Base-by-base conservation (phyloP, 495 filamentous ascomycete species). In the Letharia columbiana region DNA sequence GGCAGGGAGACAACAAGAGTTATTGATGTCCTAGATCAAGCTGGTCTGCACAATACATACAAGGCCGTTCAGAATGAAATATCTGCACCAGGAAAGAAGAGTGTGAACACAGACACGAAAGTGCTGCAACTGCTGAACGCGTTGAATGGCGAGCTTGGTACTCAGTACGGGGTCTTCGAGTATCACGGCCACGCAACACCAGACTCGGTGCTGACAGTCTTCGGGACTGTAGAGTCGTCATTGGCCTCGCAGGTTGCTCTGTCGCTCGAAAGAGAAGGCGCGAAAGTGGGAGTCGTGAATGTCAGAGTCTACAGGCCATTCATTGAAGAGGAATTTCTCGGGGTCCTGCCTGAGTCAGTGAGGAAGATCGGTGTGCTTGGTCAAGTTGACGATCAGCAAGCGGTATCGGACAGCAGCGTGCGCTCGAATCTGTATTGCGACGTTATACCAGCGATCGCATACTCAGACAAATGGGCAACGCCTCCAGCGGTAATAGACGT, bases 251-350 rank as follows among this genome's bases (percentile, higher is more conserved):
- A 96, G 76, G 85, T 98, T 61, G 89, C 90, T 4, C 78, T 84
- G 44, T 85, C 85, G 33, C 78, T 98, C 61, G 82, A 86, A 35
- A 84, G 84, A 68, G 81, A 86, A 66, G 91, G 87, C 68, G 81
- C 83, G 63, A 88, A 86, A 73, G 83, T 97, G 63, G 94, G 94
- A 67, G 90, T 92, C 28, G 78, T 98, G 70, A 92, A 89, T 69
- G 93, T 98, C 60, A 88, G 94, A 64, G 83, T 98, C 61, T 98
- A 97, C 79, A 85, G 92, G 40, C 94, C 94, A 2, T 98, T 98
- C 74, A 84, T 91, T 37, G 94, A 98, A 77, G 89, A 94, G 70
- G 90, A 89, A 63, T 98, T 98, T 80, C 80, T 97, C 60, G 84
- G 86, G 50, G 84, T 82, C 4, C 81, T 98, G 17, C 92, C 94